Conservation (phyloP, 225 moss, liverwort and hornwort species). For the Neckera pumila region DNA sequence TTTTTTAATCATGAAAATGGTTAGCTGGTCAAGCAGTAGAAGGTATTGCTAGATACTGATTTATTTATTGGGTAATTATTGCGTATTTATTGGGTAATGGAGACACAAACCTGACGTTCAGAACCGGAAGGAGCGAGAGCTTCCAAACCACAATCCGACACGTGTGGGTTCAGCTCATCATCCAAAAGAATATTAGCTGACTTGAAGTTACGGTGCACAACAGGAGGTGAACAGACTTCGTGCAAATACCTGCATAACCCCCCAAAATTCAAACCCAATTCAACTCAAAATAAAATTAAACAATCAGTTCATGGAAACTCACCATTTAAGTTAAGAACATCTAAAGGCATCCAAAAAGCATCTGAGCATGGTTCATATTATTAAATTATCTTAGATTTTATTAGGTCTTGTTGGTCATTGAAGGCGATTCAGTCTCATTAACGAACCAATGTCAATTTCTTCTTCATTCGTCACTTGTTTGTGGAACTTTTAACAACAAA, state of each 20-base stretch:
- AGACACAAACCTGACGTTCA: constrained; percentile 40
- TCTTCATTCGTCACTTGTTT: background rate
- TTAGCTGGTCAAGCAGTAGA: background rate
- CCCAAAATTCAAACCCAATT: background rate
- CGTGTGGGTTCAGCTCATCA: constrained; percentile 58
- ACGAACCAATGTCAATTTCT: background rate
- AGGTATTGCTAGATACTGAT: no score
- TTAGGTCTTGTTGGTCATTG: background rate
- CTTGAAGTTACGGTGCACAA: constrained; percentile 63
- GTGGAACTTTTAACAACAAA: background rate
- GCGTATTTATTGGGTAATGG: no score
- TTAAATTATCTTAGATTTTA: background rate
- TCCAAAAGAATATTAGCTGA: constrained; percentile 57
- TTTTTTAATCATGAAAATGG: background rate
- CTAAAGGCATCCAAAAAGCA: background rate
- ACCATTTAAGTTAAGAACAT: no score
- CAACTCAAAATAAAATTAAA: background rate
- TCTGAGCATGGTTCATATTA: background rate
- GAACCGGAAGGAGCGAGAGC: constrained; percentile 36
- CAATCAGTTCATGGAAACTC: background rate
- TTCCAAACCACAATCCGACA: constrained; percentile 58
- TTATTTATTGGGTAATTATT: no score
- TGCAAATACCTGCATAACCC: constrained; percentile 40
- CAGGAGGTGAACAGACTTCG: constrained; percentile 64
- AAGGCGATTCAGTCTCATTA: background rate